Evolutionary conservation across 441 rosid species (phyloP).

Genomic region (Erodium moschatum): DNA sequence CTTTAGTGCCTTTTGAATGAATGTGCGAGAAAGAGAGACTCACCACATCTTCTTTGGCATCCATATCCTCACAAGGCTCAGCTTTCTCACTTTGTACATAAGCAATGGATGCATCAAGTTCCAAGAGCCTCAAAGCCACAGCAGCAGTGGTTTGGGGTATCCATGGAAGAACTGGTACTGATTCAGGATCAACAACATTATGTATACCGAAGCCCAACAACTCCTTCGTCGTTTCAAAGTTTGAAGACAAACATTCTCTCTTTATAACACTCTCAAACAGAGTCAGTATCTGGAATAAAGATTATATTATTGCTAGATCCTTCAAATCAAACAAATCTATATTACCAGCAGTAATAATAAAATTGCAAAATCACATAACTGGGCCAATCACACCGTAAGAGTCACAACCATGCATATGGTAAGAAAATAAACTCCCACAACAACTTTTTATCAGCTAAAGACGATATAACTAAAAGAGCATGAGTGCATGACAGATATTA

Average conservation of each 20-base stretch:
- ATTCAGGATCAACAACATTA: slow-evolving; percentile 27
- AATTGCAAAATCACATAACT: not conserved
- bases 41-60: slow-evolving; percentile 36
- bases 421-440: too few species aligned
- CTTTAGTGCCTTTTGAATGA: too few species aligned
- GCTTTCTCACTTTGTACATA: slow-evolving; percentile 39
- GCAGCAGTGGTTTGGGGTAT: slow-evolving; percentile 66
- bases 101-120: slow-evolving; percentile 44
- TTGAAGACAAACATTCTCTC: slow-evolving; percentile 51
- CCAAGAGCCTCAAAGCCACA: slow-evolving; percentile 53
- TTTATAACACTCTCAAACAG: slow-evolving; percentile 46
- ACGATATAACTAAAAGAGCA: too few species aligned
- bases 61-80: slow-evolving; percentile 37
- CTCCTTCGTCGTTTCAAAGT: slow-evolving; percentile 58
- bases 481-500: too few species aligned
- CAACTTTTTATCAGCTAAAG: too few species aligned
- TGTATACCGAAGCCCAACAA: slow-evolving; percentile 32
- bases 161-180: slow-evolving; percentile 53
- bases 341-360: not conserved
- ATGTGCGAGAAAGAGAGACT: slow-evolving; percentile 22
- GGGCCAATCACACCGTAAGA: too few species aligned
- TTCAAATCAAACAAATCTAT: not conserved
- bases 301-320: slow-evolving; percentile 1
- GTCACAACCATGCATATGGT: too few species aligned
- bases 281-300: slow-evolving; percentile 42